Evolutionary conservation across 768 basidiomycete species (phyloP), one percentile per base, ranked within the genome.

Genomic region (Chalciporus chontae): DNA sequence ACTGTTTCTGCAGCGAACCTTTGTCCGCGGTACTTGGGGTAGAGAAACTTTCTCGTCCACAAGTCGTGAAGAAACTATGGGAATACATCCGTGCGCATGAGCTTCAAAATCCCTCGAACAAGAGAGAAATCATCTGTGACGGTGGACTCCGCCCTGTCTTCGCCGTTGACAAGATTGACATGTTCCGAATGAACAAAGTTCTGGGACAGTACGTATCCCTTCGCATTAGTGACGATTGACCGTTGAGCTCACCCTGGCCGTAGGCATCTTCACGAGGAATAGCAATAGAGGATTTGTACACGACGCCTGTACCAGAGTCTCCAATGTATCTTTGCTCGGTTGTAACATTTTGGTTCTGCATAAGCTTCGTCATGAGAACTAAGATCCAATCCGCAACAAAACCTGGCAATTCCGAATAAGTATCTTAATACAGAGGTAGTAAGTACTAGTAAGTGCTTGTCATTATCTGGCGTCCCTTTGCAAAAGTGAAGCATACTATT

Each of bases 121-220:
- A 77, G 69, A 81, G 82, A 48, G 90, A 90, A 66, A 96, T 97
- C 53, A 56, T 92, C 2, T 94, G 93, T 61, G 93, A 97, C 66
- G 72, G 76, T 15, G 73, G 68, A 15, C 64, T 96, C 57, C 78
- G 77, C 60, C 80, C 84, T 6, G 79, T 95, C 18, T 95, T 97
- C 66, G 79, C 78, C 49, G 77, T 80, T 11, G 87, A 91, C 55
- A 87, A 83, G 65, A 81, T 96, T 49, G 83, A 90, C 69, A 94
- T 94, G 91, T 94, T 95, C 72, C 83, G 76, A 57, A 95, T 95
- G 93, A 95, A 94, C 77, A 92, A 94, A 69, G 77, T 86, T 23
- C 72, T 95, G 49, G 87, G 87, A 64, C 74, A 84, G 87, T 92
- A 48, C 51, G 80, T 71, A 9, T 4, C n/a, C 23, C 8, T 26